These are phyloP conservation scores for Cucumis cinereus DNA, from an alignment of 306 rosid genomes.

Conservation along the genomic window DNA sequence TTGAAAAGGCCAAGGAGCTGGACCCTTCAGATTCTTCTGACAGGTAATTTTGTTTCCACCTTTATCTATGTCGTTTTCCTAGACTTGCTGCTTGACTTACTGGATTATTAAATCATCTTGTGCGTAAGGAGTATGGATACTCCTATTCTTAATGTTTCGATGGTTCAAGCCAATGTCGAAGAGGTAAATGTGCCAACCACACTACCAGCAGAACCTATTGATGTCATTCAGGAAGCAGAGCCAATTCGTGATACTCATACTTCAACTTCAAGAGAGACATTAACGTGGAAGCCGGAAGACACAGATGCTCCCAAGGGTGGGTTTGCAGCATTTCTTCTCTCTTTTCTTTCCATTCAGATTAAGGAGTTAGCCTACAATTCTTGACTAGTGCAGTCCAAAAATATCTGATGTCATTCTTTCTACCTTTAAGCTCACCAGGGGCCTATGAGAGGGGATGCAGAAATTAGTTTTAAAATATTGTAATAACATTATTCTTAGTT, in stretches of 20 bases:
- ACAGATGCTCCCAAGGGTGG: conserved; percentile 71
- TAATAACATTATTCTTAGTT: background rate
- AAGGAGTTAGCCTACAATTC: background rate
- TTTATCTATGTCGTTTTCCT: background rate
- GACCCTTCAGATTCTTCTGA: conserved; percentile 30
- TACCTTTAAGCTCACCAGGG: background rate
- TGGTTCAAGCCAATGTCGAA: conserved; percentile 24
- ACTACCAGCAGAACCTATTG: conserved; percentile 22
- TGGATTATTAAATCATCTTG: conserved; percentile 7
- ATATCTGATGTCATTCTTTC: background rate
- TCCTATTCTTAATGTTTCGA: conserved; percentile 21
- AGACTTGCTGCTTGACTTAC: background rate
- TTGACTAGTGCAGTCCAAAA: background rate
- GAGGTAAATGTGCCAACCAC: conserved; percentile 17
- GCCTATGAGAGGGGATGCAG: background rate
- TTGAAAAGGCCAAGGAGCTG: conserved; percentile 30
- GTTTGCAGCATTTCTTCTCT: conserved; percentile 20
- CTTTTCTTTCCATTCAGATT: background rate
- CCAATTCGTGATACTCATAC: conserved; percentile 23
- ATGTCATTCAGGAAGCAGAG: conserved; percentile 17
- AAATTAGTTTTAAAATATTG: background rate
- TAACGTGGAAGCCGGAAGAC: conserved; percentile 54
- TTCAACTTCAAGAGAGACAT: conserved; percentile 25
- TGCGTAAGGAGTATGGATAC: conserved; percentile 32
- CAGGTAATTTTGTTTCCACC: conserved; percentile 17